phyloP scores from a whole-genome alignment of 345 rosid species.

The Pugionium cornutum region DNA sequence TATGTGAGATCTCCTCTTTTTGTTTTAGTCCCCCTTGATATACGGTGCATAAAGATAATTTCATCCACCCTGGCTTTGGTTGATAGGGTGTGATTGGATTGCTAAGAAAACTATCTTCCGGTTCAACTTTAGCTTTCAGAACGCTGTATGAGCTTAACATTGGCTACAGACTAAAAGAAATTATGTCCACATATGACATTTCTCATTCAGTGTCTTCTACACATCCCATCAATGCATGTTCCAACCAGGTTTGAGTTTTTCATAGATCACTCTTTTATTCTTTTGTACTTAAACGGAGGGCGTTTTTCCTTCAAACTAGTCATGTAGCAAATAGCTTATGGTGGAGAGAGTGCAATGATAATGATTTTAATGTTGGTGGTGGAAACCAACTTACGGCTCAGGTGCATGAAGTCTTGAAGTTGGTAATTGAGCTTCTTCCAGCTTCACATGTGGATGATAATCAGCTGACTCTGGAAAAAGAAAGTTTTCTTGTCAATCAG shows the following conservation, averaged over 20 bases:
- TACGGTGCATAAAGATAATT: constrained; percentile 18
- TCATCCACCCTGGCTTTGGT: constrained; percentile 34
- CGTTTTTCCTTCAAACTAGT: neutral
- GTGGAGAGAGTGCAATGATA: constrained; percentile 8
- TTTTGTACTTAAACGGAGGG: neutral
- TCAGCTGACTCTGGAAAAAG: constrained; percentile 60
- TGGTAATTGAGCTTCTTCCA: constrained; percentile 87
- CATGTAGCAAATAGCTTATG: constrained; percentile 14
- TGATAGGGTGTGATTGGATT: constrained; percentile 84
- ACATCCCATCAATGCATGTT: constrained; percentile 56
- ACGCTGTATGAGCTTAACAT: constrained; percentile 76
- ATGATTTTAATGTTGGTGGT: constrained; percentile 12
- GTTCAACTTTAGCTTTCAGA: constrained; percentile 73
- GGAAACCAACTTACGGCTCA: constrained; percentile 35
- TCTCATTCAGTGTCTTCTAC: constrained; percentile 72
- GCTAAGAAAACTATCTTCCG: constrained; percentile 73
- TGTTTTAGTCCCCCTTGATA: constrained; percentile 8
- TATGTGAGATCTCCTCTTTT: constrained; percentile 41
- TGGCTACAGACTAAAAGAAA: constrained; percentile 71
- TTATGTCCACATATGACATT: constrained; percentile 64
- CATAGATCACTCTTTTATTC: constrained; percentile 7
- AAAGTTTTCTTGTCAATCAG: constrained; percentile 57
- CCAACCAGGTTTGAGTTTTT: constrained; percentile 65
- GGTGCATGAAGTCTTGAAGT: constrained; percentile 91
- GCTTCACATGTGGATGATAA: constrained; percentile 42